phyloP scores from a whole-genome alignment of 805 yeast species.

The Torulaspora delbrueckii region DNA sequence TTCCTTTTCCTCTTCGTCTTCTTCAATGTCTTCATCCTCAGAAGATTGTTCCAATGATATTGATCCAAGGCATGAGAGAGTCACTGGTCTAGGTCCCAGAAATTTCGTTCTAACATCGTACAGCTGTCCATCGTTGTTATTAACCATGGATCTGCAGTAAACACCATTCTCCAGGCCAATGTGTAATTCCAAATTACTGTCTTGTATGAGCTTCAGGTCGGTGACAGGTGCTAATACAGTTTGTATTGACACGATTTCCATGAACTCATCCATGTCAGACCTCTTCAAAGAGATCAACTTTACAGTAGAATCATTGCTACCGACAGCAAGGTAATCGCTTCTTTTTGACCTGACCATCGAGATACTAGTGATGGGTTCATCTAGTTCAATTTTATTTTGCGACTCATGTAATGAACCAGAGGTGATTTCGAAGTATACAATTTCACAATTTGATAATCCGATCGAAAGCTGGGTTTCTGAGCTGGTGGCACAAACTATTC shows the following conservation, averaged over 20 bases:
- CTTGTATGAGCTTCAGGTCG: slow-evolving; percentile 28
- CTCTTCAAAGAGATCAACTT: slow-evolving; percentile 50
- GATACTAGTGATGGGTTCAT: slow-evolving; percentile 48
- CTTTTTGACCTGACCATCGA: slow-evolving; percentile 45
- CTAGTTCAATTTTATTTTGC: slow-evolving; percentile 53
- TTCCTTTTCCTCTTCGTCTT: slow-evolving; percentile 17
- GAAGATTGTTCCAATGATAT: slow-evolving; percentile 25
- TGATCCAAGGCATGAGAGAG: slow-evolving; percentile 34
- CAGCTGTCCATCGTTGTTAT: slow-evolving; percentile 54
- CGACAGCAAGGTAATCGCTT: slow-evolving; percentile 61
- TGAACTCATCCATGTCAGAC: slow-evolving; percentile 50
- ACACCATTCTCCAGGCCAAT: slow-evolving; percentile 84
- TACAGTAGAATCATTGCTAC: slow-evolving; percentile 64
- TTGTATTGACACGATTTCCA: slow-evolving; percentile 61
- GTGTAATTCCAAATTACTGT: slow-evolving; percentile 45
- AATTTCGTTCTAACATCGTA: slow-evolving; percentile 64
- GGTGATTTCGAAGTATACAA: slow-evolving; percentile 79
- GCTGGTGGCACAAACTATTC: slow-evolving; percentile 53
- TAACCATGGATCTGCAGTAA: slow-evolving; percentile 59
- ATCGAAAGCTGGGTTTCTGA: slow-evolving; percentile 66
- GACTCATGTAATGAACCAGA: slow-evolving; percentile 57
- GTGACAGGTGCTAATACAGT: slow-evolving; percentile 53
- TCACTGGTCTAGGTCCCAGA: slow-evolving; percentile 64
- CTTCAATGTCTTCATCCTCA: slow-evolving; percentile 33
- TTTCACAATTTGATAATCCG: slow-evolving; percentile 65